Percentiles rank a stretch among this genome's conserved stretches.
These are phyloP conservation scores for Globisporangium paroecandrum DNA, from an alignment of 352 stramenopile genomes.

Conservation along the genomic window DNA sequence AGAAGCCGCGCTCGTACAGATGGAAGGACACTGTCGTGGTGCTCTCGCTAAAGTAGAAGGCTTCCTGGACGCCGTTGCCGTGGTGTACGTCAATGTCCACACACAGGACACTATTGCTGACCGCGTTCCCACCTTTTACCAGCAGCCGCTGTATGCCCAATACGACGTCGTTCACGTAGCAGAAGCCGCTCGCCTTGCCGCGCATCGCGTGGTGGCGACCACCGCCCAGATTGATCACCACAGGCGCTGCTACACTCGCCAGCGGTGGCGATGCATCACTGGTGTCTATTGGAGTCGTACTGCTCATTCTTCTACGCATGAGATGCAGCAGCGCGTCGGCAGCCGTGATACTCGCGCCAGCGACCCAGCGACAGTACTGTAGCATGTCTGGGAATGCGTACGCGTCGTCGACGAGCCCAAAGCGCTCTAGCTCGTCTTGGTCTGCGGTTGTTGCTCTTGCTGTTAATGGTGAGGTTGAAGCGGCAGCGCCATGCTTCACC, in stretches of 20 bases:
- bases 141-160: slow-evolving; percentile 38
- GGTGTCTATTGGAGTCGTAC: background rate
- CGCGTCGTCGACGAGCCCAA: slow-evolving; percentile 64
- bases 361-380: slow-evolving; percentile 57
- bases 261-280: too few relatives aligned
- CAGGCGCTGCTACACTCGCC: background rate
- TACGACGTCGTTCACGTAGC: slow-evolving; percentile 75
- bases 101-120: slow-evolving; percentile 33
- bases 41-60: slow-evolving; percentile 48
- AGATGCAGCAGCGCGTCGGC: slow-evolving; percentile 45
- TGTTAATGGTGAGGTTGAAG: background rate
- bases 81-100: slow-evolving; percentile 68
- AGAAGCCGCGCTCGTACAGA: slow-evolving; percentile 42
- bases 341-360: slow-evolving; percentile 56
- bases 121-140: background rate
- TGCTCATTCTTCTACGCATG: slow-evolving; percentile 5
- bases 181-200: slow-evolving; percentile 59
- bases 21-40: slow-evolving; percentile 60
- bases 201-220: slow-evolving; percentile 62
- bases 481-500: background rate
- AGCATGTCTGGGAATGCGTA: slow-evolving; percentile 49
- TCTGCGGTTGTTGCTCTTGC: background rate
- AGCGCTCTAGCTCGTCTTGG: slow-evolving; percentile 21
- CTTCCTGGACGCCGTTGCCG: slow-evolving; percentile 53
- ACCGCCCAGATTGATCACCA: slow-evolving; percentile 53